A percentile compares a stretch with the other conserved stretches of the same genome.
phyloP scores from a whole-genome alignment of 495 filamentous ascomycete species.

The Neurospora cerealis region DNA sequence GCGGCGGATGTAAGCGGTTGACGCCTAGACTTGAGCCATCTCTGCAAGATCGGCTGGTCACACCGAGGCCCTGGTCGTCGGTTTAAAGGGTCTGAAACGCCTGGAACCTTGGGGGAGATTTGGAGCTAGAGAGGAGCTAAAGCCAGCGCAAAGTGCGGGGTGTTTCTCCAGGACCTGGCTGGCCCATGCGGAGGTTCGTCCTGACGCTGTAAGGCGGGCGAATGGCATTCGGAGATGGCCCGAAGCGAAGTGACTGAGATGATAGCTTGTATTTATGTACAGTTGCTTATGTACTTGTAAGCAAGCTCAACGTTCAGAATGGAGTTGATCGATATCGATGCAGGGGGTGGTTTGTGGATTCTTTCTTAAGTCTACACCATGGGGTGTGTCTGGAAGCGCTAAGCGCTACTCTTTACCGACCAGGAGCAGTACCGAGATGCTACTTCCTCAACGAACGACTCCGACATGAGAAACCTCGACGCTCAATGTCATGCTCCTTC shows the following conservation, averaged over 20 bases:
- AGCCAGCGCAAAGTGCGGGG: constrained; percentile 15
- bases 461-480: background rate
- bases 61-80: background rate
- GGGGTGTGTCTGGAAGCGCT: background rate
- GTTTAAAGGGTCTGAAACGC: background rate
- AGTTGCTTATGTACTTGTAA: background rate
- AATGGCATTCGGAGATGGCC: background rate
- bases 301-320: background rate
- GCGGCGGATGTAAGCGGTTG: background rate
- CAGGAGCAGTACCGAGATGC: background rate
- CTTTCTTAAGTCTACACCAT: background rate
- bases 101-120: background rate
- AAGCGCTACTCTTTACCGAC: background rate
- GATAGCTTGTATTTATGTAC: background rate
- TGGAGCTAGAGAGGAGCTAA: constrained; percentile 49
- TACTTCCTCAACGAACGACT: background rate
- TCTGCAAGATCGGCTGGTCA: background rate
- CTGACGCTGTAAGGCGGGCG: background rate
- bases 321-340: background rate
- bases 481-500: background rate
- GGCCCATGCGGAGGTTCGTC: background rate
- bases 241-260: background rate
- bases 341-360: background rate
- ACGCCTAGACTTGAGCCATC: background rate
- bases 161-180: background rate